A percentile compares a stretch with the other conserved stretches of the same genome.
These are phyloP conservation scores for Colletotrichum filicis DNA, from an alignment of 2,329 filamentous ascomycete species.

Conservation along the genomic window DNA sequence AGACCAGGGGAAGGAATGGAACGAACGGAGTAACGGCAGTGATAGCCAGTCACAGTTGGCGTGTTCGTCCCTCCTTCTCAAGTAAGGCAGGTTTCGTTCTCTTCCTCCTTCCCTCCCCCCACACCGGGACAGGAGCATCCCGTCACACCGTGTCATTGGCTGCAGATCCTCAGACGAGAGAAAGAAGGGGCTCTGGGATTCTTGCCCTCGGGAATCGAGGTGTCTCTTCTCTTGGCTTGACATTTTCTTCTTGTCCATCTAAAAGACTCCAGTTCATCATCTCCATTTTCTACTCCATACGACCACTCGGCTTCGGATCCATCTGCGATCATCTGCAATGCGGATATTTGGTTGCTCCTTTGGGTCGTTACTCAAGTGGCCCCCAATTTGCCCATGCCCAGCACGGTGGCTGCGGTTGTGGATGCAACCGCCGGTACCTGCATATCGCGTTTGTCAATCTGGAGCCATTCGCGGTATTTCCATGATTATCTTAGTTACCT, in stretches of 20 bases:
- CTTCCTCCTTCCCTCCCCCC: not conserved
- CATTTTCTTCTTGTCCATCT: not conserved
- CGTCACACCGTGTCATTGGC: slow-evolving; percentile 9
- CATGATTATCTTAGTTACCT: not conserved
- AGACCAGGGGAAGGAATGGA: not conserved
- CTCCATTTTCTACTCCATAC: not conserved
- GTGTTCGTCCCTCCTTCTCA: not conserved
- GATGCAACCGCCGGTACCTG: slow-evolving; percentile 27
- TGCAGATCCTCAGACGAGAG: slow-evolving; percentile 19
- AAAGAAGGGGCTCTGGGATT: slow-evolving; percentile 1
- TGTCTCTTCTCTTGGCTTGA: not conserved
- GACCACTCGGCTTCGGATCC: not conserved
- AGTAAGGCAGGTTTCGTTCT: not conserved
- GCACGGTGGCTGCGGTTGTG: not conserved
- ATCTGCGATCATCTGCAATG: not conserved
- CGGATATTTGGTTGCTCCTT: not conserved
- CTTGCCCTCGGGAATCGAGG: no score
- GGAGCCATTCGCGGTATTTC: slow-evolving; percentile 31
- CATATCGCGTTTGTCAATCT: slow-evolving; percentile 27
- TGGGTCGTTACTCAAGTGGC: not conserved
- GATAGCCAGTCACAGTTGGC: not conserved
- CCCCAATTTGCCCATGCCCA: not conserved
- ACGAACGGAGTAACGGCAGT: not conserved
- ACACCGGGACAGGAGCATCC: not conserved
- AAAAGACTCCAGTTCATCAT: no score